Conservation (phyloP, 2,329 filamentous ascomycete genomes). For the Colletotrichum destructivum region DNA sequence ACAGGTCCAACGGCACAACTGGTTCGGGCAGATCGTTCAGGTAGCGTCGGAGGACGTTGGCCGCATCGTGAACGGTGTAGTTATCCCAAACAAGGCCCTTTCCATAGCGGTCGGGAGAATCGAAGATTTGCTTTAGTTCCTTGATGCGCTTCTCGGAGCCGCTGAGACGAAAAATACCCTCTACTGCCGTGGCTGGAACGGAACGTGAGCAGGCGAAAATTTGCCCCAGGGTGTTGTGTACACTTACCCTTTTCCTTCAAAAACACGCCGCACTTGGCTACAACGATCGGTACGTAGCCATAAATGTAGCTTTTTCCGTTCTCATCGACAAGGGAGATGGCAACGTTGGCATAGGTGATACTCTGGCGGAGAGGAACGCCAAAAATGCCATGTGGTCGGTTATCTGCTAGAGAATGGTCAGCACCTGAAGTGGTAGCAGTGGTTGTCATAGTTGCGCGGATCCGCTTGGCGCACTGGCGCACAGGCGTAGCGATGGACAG, state of each 20-base stretch:
- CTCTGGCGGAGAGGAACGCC: conserved; percentile 93
- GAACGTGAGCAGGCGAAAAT: conserved; percentile 45
- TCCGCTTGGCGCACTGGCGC: conserved; percentile 36
- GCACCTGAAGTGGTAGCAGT: conserved; percentile 44
- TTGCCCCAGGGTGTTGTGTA: background rate
- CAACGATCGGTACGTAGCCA: conserved; percentile 97
- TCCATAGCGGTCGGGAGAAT: conserved; percentile 94
- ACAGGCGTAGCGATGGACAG: conserved; percentile 37
- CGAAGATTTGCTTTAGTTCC: conserved; percentile 91
- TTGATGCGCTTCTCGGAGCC: conserved; percentile 99
- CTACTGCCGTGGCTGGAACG: conserved; percentile 85
- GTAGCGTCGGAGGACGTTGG: conserved; percentile 95
- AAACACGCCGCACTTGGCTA: conserved; percentile 97
- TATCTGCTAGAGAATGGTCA: conserved; percentile 54
- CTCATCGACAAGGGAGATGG: conserved; percentile 94
- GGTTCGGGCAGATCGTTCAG: conserved; percentile 97
- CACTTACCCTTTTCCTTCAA: conserved; percentile 94
- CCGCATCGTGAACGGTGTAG: conserved; percentile 98
- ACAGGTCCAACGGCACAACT: conserved; percentile 94
- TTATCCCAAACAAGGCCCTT: conserved; percentile 98
- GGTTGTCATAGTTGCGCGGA: conserved; percentile 32
- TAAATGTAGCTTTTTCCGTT: conserved; percentile 97
- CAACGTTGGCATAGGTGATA: conserved; percentile 97
- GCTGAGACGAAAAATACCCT: conserved; percentile 96
- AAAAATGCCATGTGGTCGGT: conserved; percentile 83